Conservation (phyloP, 2,329 filamentous ascomycete genomes). For the Epichloe hybrida region DNA sequence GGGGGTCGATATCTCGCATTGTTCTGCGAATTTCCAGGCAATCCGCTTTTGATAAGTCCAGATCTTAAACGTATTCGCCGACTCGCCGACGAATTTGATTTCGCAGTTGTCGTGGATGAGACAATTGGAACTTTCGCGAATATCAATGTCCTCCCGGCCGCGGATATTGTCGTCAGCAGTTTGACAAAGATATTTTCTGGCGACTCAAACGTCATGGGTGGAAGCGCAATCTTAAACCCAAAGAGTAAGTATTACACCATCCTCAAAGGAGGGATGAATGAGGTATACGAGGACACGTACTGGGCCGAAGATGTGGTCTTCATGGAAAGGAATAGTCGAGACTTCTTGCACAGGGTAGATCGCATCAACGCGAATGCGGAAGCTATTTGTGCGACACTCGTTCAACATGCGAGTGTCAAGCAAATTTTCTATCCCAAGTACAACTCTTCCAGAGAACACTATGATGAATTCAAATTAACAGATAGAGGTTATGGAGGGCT, state of each 20-base stretch:
- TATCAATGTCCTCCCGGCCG: slow-evolving; percentile 77
- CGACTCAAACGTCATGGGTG: slow-evolving; percentile 97
- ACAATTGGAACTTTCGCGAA: slow-evolving; percentile 96
- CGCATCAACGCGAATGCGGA: slow-evolving; percentile 80
- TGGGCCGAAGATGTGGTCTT: slow-evolving; percentile 93
- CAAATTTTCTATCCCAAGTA: slow-evolving; percentile 78
- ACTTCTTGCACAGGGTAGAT: slow-evolving; percentile 72
- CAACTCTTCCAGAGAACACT: slow-evolving; percentile 53
- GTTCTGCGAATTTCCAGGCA: slow-evolving; percentile 92
- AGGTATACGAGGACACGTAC: slow-evolving; percentile 73
- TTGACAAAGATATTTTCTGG: slow-evolving; percentile 96
- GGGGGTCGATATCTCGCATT: slow-evolving; percentile 72
- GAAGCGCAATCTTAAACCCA: slow-evolving; percentile 53
- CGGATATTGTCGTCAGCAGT: slow-evolving; percentile 87
- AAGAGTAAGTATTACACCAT: slow-evolving; percentile 54
- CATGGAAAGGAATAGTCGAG: slow-evolving; percentile 89
- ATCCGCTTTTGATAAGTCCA: slow-evolving; percentile 75
- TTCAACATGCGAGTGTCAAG: slow-evolving; percentile 50
- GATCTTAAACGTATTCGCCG: slow-evolving; percentile 68
- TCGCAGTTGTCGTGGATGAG: slow-evolving; percentile 86
- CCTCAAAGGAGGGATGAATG: slow-evolving; percentile 52
- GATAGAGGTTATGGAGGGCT: slow-evolving; percentile 81
- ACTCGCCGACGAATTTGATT: slow-evolving; percentile 72
- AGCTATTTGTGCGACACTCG: slow-evolving; percentile 61
- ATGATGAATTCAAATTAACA: slow-evolving; percentile 63